Conservation (phyloP, 345 rosid genomes). For the Orychophragmus violaceus region DNA sequence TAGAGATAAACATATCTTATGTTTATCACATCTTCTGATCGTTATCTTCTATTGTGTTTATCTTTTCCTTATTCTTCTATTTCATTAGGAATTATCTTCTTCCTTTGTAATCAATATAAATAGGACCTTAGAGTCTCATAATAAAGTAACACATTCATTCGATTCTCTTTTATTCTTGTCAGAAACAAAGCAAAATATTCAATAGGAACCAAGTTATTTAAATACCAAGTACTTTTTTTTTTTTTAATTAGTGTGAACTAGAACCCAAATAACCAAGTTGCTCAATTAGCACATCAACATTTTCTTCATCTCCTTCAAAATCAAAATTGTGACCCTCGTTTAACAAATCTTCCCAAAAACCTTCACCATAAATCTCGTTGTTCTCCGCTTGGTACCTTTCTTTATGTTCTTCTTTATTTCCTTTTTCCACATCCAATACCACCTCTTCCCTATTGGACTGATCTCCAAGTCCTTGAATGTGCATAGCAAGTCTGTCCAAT, state of each 20-base stretch:
- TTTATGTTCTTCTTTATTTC: conserved; percentile 1
- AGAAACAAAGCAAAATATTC: neutral
- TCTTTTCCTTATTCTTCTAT: no score
- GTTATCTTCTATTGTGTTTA: no score
- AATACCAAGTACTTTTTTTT: neutral
- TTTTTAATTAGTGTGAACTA: conserved; percentile 24
- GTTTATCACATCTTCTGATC: no score
- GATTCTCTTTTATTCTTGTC: no score
- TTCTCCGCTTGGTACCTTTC: neutral
- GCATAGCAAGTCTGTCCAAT: conserved; percentile 42
- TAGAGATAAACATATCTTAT: no score
- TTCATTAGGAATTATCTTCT: no score
- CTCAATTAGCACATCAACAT: conserved; percentile 45
- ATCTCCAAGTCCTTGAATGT: conserved; percentile 41
- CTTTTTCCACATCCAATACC: neutral
- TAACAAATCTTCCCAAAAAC: conserved; percentile 60
- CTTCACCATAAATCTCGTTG: conserved; percentile 31
- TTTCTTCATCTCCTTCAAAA: conserved; percentile 39
- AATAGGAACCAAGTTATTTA: neutral
- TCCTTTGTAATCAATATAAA: no score
- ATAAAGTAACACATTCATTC: no score
- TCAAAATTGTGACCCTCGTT: conserved; percentile 36
- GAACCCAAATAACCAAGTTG: conserved; percentile 54
- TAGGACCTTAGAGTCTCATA: no score
- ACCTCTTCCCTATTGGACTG: conserved; percentile 19